Conservation (phyloP, 495 filamentous ascomycete genomes). For the Neurospora sp. region DNA sequence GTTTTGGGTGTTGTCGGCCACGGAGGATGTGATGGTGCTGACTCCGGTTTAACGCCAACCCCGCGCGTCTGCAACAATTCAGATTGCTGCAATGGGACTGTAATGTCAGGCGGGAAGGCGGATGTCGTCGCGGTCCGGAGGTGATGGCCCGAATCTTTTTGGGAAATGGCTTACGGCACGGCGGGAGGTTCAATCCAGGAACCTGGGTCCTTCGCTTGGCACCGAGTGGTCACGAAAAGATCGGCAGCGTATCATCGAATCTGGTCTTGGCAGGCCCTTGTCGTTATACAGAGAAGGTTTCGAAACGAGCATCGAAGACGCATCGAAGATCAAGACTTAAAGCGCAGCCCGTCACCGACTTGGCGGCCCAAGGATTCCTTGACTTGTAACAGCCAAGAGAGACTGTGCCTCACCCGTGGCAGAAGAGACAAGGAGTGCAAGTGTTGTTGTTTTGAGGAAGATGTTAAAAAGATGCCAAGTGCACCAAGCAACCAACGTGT, state of each 20-base stretch:
- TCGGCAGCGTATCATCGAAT: background rate
- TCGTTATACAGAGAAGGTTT: background rate
- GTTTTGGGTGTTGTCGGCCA: background rate
- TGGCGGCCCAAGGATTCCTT: background rate
- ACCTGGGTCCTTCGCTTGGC: slow-evolving; percentile 3
- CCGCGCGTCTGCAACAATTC: background rate
- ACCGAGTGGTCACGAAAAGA: background rate
- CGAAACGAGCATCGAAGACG: background rate
- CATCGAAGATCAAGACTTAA: background rate
- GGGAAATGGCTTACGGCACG: slow-evolving; percentile 19
- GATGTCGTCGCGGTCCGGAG: slow-evolving; percentile 11
- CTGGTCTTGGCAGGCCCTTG: background rate
- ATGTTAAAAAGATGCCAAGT: background rate
- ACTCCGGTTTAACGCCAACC: background rate
- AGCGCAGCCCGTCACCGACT: background rate
- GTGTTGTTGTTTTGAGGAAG: background rate
- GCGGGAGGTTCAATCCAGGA: slow-evolving; percentile 22
- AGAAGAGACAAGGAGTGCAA: background rate
- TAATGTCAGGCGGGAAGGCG: background rate
- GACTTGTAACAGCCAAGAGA: background rate
- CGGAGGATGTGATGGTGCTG: background rate
- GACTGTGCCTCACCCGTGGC: background rate
- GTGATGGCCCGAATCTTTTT: slow-evolving; percentile 14
- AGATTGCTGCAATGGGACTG: background rate
- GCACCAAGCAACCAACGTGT: background rate